Evolutionary conservation across 1,284 basidiomycete species (phyloP).

Genomic region (Leccinum subrobustum): DNA sequence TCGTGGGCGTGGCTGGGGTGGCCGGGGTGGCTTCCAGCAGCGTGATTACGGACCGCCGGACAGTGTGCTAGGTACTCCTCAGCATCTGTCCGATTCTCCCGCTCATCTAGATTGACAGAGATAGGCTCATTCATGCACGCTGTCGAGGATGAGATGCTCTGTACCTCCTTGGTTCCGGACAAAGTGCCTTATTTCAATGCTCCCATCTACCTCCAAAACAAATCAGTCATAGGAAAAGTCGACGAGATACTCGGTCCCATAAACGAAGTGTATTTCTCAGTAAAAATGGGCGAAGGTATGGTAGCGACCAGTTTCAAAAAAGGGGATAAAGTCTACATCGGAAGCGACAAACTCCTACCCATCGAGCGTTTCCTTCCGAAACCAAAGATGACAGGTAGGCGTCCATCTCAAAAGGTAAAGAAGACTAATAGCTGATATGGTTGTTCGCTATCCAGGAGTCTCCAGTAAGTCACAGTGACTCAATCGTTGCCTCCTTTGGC

Average conservation of each 20-base stretch:
- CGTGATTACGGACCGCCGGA: conserved; percentile 83
- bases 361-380: conserved; percentile 98
- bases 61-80: conserved; percentile 66
- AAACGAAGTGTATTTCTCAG: conserved; percentile 97
- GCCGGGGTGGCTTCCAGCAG: conserved; percentile 67
- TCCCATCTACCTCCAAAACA: conserved; percentile 98
- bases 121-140: conserved; percentile 91
- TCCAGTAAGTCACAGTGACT: conserved; percentile 41
- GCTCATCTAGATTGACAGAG: conserved; percentile 45
- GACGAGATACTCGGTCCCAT: conserved; percentile 98
- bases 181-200: conserved; percentile 99
- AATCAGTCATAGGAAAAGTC: conserved; percentile 93
- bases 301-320: conserved; percentile 94
- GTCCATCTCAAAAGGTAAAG: conserved; percentile 2
- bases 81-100: neutral
- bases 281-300: conserved; percentile 98
- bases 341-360: conserved; percentile 92
- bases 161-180: conserved; percentile 79
- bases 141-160: conserved; percentile 98
- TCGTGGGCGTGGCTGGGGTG: conserved; percentile 40
- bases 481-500: neutral
- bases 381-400: conserved; percentile 78
- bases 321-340: conserved; percentile 98
- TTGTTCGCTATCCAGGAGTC: conserved; percentile 37
- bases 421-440: neutral